phyloP scores from a whole-genome alignment of 306 rosid species.

The Vigna unguiculata region DNA sequence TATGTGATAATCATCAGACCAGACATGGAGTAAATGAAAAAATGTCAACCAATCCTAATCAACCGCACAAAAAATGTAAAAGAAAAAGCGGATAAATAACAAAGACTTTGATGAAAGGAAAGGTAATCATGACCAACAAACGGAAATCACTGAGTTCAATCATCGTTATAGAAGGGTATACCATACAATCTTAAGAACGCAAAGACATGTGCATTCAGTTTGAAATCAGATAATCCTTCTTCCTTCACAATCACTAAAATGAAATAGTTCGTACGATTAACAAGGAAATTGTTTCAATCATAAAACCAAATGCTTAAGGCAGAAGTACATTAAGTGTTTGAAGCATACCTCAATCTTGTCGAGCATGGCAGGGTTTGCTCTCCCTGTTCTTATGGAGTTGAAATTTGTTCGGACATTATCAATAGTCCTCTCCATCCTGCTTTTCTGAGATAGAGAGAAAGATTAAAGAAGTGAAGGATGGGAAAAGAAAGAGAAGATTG shows the following conservation, averaged over 20 bases:
- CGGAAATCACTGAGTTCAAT: not conserved
- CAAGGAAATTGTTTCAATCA: constrained; percentile 1
- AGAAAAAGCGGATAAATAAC: constrained; percentile 14
- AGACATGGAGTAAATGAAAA: not conserved
- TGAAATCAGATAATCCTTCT: not conserved
- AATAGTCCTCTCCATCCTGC: constrained; percentile 85
- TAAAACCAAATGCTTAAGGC: constrained; percentile 9
- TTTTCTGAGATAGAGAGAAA: constrained; percentile 58
- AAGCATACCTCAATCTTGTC: constrained; percentile 85
- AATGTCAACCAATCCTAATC: not conserved
- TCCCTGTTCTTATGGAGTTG: constrained; percentile 89
- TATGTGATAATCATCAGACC: constrained; percentile 13
- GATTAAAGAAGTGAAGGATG: constrained; percentile 1
- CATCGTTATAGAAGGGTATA: not conserved
- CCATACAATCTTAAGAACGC: not conserved
- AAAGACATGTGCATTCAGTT: constrained; percentile 2
- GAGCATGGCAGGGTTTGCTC: constrained; percentile 87
- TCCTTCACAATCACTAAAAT: not conserved
- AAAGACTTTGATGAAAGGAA: not conserved
- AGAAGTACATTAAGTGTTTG: not conserved
- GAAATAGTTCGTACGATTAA: not conserved
- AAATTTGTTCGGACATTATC: constrained; percentile 77
- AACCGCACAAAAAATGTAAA: not conserved
- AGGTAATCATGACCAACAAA: constrained; percentile 6
- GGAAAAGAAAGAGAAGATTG: not conserved